Evolutionary conservation across 164 flowering plant genomes (phyloP).

Genomic region (Annona cherimola): DNA sequence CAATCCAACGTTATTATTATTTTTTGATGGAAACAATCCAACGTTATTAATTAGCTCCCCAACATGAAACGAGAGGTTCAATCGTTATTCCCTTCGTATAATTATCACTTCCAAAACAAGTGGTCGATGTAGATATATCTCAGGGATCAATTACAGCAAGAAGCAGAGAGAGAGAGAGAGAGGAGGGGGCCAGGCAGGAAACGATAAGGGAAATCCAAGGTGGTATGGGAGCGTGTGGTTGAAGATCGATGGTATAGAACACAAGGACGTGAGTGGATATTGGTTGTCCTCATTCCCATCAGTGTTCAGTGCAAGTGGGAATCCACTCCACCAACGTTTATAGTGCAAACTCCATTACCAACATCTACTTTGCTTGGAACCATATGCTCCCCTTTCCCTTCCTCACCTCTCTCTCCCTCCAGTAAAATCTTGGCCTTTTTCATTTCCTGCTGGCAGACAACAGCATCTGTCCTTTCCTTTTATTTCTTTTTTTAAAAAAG

Average conservation of each 20-base stretch:
- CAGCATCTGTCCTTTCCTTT: constrained; percentile 8
- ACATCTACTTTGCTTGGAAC: constrained; percentile 15
- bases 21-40: no score
- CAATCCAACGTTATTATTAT: no score
- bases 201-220: background rate
- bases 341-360: background rate
- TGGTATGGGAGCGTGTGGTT: background rate
- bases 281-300: background rate
- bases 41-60: background rate
- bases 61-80: background rate
- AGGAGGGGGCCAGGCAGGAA: background rate
- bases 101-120: background rate
- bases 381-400: constrained; percentile 16
- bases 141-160: background rate
- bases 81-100: background rate
- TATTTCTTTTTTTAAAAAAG: background rate
- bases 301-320: constrained; percentile 7
- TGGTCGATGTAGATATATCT: background rate
- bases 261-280: background rate
- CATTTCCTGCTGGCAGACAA: constrained; percentile 7
- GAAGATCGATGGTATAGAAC: background rate
- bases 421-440: constrained; percentile 2
- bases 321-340: background rate
- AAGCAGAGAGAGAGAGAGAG: background rate
- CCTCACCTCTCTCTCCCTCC: constrained; percentile 4